Evolutionary conservation across 805 yeast genomes (phyloP).

Genomic region (Candida verbasci): DNA sequence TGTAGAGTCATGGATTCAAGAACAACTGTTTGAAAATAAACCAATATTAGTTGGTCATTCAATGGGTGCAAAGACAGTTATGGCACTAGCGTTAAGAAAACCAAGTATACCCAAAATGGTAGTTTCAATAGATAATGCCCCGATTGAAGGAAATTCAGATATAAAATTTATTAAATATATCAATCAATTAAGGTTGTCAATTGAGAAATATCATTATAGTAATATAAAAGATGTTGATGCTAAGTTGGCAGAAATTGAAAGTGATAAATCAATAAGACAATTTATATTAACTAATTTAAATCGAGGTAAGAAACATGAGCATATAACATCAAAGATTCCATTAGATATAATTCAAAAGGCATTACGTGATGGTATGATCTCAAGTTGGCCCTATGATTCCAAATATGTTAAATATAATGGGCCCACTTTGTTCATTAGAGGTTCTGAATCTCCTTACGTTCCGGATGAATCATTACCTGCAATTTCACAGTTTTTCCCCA

Average conservation of each 20-base stretch:
- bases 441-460: constrained; percentile 68
- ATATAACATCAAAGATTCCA: constrained; percentile 59
- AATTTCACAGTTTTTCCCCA: constrained; percentile 75
- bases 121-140: constrained; percentile 87
- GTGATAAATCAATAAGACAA: constrained; percentile 58
- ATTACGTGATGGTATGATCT: constrained; percentile 59
- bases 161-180: constrained; percentile 64
- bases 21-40: constrained; percentile 21
- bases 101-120: constrained; percentile 60
- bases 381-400: constrained; percentile 73
- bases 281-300: constrained; percentile 70
- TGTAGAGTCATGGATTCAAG: constrained; percentile 64
- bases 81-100: constrained; percentile 73
- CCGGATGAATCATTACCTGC: constrained; percentile 76
- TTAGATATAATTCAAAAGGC: constrained; percentile 62
- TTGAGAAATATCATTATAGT: constrained; percentile 41
- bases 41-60: constrained; percentile 77
- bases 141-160: constrained; percentile 54
- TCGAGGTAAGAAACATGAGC: constrained; percentile 36
- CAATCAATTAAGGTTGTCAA: constrained; percentile 54
- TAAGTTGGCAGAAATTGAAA: constrained; percentile 59
- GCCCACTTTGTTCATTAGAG: constrained; percentile 77
- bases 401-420: constrained; percentile 53
- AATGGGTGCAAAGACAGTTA: constrained; percentile 92
- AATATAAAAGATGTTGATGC: constrained; percentile 65